Conservation (phyloP, 805 yeast genomes). For the Dipodascopsis uninucleata region DNA sequence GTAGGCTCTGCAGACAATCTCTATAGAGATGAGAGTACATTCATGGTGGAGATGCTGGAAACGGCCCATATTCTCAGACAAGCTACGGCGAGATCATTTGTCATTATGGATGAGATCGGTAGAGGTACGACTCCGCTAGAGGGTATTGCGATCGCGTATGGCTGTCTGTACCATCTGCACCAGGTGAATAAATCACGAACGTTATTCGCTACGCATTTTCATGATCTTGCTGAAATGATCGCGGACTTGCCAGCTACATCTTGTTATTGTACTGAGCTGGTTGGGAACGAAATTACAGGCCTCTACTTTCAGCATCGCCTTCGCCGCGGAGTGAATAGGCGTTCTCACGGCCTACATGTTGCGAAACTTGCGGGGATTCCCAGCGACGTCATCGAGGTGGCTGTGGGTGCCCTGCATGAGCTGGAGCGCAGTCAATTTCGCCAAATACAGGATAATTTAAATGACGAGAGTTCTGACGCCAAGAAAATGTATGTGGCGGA, state of each 20-base stretch:
- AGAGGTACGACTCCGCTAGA: conserved; percentile 83
- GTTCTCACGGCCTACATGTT: conserved; percentile 27
- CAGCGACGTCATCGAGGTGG: conserved; percentile 15
- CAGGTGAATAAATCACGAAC: conserved; percentile 60
- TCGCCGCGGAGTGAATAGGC: conserved; percentile 21
- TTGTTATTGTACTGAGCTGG: conserved; percentile 25
- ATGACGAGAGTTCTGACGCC: no score
- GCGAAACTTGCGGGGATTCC: conserved; percentile 28
- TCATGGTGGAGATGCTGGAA: conserved; percentile 90
- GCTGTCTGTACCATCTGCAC: conserved; percentile 58
- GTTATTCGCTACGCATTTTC: conserved; percentile 89
- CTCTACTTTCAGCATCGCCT: conserved; percentile 20
- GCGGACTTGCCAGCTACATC: conserved; percentile 11
- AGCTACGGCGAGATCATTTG: conserved; percentile 65
- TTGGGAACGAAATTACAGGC: conserved; percentile 14
- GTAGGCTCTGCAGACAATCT: conserved; percentile 73
- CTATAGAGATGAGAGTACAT: conserved; percentile 75
- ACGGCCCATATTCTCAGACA: conserved; percentile 64
- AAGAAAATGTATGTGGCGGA: no score
- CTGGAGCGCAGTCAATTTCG: no score
- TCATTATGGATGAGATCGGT: conserved; percentile 84
- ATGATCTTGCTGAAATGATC: conserved; percentile 27
- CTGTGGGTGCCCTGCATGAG: conserved; percentile 4
- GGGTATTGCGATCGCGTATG: conserved; percentile 82
- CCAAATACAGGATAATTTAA: no score